Evolutionary conservation across 345 rosid species (phyloP).

Genomic region (Eucalyptus guilfoylei): DNA sequence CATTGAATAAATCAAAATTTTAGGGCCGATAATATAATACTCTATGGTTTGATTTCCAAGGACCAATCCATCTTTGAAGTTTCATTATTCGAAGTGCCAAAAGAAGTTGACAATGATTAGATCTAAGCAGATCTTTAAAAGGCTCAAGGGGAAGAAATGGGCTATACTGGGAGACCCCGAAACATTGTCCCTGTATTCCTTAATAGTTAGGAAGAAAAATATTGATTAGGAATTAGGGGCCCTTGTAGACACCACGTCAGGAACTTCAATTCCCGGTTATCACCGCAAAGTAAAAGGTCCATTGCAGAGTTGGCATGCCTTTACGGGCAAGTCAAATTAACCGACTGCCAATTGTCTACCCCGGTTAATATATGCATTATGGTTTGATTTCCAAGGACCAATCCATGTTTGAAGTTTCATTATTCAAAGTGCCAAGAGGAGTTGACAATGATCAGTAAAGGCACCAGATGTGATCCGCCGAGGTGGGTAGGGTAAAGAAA

Average conservation of each 20-base stretch:
- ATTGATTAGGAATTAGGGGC: accelerated
- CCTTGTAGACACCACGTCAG: accelerated
- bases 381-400: too few species aligned
- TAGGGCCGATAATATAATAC: too few species aligned
- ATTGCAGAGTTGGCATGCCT: accelerated
- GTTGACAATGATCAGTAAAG: not conserved
- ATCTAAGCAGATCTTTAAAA: too few species aligned
- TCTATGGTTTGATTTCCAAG: too few species aligned
- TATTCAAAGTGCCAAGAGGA: not conserved
- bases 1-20: too few species aligned
- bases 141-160: too few species aligned
- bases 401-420: not conserved
- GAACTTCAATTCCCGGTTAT: accelerated
- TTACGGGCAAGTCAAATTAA: too few species aligned
- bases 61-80: not conserved
- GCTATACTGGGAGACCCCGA: too few species aligned
- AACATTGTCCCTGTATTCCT: accelerated
- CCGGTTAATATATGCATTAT: too few species aligned
- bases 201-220: too few species aligned
- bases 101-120: not conserved
- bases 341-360: too few species aligned
- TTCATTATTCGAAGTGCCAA: not conserved
- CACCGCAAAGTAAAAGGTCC: accelerated
- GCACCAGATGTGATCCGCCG: not conserved
- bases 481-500: not conserved